phyloP scores from a whole-genome alignment of 495 filamentous ascomycete species.

The Penicillium dipodomyicola region DNA sequence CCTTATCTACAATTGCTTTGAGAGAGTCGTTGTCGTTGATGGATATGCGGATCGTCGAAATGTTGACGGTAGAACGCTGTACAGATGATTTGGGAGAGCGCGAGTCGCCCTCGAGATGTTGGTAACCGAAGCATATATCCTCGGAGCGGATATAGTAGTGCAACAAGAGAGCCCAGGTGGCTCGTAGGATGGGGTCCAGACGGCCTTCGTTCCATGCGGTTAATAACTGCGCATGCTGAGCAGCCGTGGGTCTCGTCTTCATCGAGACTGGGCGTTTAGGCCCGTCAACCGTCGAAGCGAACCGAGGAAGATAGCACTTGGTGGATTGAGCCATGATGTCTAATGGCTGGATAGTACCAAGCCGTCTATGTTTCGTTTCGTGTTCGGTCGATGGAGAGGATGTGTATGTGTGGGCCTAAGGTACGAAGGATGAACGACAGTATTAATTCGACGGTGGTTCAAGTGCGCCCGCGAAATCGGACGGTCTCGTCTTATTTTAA shows the following conservation, averaged over 20 bases:
- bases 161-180: constrained; percentile 56
- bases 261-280: constrained; percentile 40
- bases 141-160: constrained; percentile 53
- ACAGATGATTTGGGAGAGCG: constrained; percentile 19
- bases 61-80: constrained; percentile 20
- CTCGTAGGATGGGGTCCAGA: constrained; percentile 40
- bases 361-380: not conserved
- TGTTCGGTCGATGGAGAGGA: constrained; percentile 3
- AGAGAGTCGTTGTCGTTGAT: constrained; percentile 37
- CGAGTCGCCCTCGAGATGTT: constrained; percentile 32
- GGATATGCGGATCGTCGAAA: constrained; percentile 26
- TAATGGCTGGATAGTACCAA: constrained; percentile 2
- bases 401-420: constrained; percentile 3
- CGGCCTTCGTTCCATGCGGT: constrained; percentile 34
- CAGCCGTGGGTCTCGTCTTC: constrained; percentile 33
- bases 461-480: constrained; percentile 18
- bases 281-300: constrained; percentile 31
- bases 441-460: constrained; percentile 22
- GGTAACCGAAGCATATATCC: constrained; percentile 57
- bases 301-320: constrained; percentile 39
- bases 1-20: constrained; percentile 34
- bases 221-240: constrained; percentile 36
- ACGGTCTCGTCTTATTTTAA: constrained; percentile 28
- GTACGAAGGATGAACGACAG: constrained; percentile 15
- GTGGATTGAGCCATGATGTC: constrained; percentile 37